Conservation (phyloP, 2,329 filamentous ascomycete genomes). For the Chalaropsis thielavioides region DNA sequence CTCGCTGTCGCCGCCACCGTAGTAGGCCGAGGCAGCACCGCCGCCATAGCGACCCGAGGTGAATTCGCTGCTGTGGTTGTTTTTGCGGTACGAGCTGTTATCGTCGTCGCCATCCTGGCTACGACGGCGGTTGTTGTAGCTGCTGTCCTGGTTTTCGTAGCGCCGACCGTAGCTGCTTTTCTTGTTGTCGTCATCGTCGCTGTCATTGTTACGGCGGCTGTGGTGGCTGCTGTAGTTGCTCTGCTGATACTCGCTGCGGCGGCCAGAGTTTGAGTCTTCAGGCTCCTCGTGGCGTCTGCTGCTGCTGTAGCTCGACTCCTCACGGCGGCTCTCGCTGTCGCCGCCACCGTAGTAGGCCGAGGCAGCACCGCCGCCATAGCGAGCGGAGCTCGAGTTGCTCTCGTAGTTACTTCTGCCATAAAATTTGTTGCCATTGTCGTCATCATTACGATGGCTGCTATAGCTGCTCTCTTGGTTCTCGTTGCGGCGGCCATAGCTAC, state of each 20-base stretch:
- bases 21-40: constrained; percentile 35
- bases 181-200: constrained; percentile 10
- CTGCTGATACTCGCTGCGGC: not conserved
- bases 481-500: constrained; percentile 4
- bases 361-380: constrained; percentile 28
- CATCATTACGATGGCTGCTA: constrained; percentile 3
- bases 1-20: constrained; percentile 38
- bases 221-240: constrained; percentile 18
- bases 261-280: constrained; percentile 9
- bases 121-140: constrained; percentile 3
- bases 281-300: constrained; percentile 20
- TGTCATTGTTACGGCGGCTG: constrained; percentile 17
- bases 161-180: constrained; percentile 5
- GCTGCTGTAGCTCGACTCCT: constrained; percentile 20
- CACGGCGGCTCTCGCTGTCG: constrained; percentile 24
- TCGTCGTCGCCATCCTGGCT: constrained; percentile 10
- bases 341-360: constrained; percentile 40
- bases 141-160: constrained; percentile 12
- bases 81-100: constrained; percentile 4
- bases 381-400: constrained; percentile 25
- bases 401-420: constrained; percentile 8
- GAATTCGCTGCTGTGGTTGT: constrained; percentile 10
- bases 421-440: constrained; percentile 6
- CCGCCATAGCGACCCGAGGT: constrained; percentile 25
- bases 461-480: constrained; percentile 12